Percentiles rank a stretch among this genome's conserved stretches.
These are phyloP conservation scores for Naumovozyma dairenensis DNA, from an alignment of 805 yeast species.

Conservation along the genomic window DNA sequence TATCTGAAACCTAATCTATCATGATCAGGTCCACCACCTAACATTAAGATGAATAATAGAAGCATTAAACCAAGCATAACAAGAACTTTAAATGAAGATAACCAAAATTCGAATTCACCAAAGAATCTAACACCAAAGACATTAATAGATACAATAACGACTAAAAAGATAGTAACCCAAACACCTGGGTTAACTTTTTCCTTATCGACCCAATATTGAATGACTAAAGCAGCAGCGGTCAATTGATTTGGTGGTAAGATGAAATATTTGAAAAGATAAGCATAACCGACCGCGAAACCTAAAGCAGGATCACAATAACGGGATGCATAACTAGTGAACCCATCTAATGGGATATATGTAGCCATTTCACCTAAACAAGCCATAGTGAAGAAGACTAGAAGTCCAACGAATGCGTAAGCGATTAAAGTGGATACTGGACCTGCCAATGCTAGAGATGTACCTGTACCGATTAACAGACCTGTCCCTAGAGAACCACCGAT, in stretches of 20 bases:
- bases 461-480: slow-evolving; percentile 70
- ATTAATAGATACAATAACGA: slow-evolving; percentile 30
- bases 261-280: slow-evolving; percentile 36
- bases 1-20: slow-evolving; percentile 66
- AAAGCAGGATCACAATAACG: slow-evolving; percentile 40
- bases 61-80: slow-evolving; percentile 61
- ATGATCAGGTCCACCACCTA: slow-evolving; percentile 72
- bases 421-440: slow-evolving; percentile 52
- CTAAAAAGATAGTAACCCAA: slow-evolving; percentile 36
- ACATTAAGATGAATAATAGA: slow-evolving; percentile 50
- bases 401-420: slow-evolving; percentile 62
- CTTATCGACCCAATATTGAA: slow-evolving; percentile 37
- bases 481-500: slow-evolving; percentile 82
- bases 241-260: slow-evolving; percentile 39
- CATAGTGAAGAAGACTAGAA: slow-evolving; percentile 60
- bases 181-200: slow-evolving; percentile 34
- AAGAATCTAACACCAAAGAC: slow-evolving; percentile 32
- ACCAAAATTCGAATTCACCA: slow-evolving; percentile 39
- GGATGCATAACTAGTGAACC: slow-evolving; percentile 51
- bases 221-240: slow-evolving; percentile 38
- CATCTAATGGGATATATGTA: slow-evolving; percentile 56
- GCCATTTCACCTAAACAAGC: slow-evolving; percentile 62
- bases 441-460: slow-evolving; percentile 55
- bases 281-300: slow-evolving; percentile 41
- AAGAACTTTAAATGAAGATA: slow-evolving; percentile 53